Percentiles rank a stretch among this genome's conserved stretches.
Conservation (phyloP, 768 basidiomycete genomes). For the Collybia sp. region DNA sequence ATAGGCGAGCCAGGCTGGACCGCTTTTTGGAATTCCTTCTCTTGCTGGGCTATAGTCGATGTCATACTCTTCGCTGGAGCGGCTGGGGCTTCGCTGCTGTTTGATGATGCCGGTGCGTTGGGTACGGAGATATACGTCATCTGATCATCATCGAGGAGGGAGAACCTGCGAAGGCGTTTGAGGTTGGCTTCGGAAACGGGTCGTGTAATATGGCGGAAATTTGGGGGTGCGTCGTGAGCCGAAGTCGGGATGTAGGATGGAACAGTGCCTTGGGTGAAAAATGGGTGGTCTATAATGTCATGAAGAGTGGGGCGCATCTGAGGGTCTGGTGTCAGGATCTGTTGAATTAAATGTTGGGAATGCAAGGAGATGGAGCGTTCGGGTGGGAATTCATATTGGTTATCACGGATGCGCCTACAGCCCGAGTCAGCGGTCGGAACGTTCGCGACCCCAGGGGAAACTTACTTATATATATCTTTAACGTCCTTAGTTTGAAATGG, state of each 20-base stretch:
- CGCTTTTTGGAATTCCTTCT: slow-evolving; percentile 95
- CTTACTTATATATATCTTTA: slow-evolving; percentile 91
- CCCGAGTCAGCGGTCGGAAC: too few species aligned
- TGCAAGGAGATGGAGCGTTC: slow-evolving; percentile 69
- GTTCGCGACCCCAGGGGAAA: neutral
- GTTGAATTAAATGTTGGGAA: slow-evolving; percentile 71
- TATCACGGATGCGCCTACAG: slow-evolving; percentile 83
- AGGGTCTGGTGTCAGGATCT: slow-evolving; percentile 85
- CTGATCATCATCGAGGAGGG: slow-evolving; percentile 63
- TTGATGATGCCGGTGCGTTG: slow-evolving; percentile 14
- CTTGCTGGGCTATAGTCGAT: slow-evolving; percentile 74
- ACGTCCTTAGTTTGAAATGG: slow-evolving; percentile 99
- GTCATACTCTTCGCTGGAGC: slow-evolving; percentile 38
- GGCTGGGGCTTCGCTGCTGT: slow-evolving; percentile 7
- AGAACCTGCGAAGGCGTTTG: slow-evolving; percentile 53
- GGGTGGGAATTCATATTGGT: slow-evolving; percentile 87
- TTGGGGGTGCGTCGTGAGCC: slow-evolving; percentile 71
- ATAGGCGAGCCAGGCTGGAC: slow-evolving; percentile 95
- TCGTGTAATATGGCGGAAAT: slow-evolving; percentile 66
- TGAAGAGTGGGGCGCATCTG: slow-evolving; percentile 77
- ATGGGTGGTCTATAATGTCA: slow-evolving; percentile 79
- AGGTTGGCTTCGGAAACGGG: slow-evolving; percentile 67
- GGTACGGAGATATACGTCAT: slow-evolving; percentile 38
- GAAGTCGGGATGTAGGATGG: slow-evolving; percentile 78
- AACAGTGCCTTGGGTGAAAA: slow-evolving; percentile 78